These are phyloP conservation scores for Lactifluus piperatus DNA, from an alignment of 768 basidiomycete genomes.

Conservation along the genomic window DNA sequence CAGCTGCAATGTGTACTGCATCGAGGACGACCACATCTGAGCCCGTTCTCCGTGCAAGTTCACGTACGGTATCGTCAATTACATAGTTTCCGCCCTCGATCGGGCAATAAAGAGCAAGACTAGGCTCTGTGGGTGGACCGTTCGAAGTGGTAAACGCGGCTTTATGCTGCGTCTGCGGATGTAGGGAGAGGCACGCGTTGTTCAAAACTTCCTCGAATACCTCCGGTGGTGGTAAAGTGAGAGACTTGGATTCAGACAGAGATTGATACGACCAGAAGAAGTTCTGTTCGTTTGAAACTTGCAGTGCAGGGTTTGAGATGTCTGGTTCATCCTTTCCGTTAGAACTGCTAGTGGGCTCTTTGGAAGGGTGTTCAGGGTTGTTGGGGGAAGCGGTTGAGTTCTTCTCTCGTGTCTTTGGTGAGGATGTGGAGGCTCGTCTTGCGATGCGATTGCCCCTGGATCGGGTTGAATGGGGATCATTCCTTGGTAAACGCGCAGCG, in stretches of 20 bases:
- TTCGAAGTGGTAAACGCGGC: constrained; percentile 49
- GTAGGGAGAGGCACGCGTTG: constrained; percentile 67
- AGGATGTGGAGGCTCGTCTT: constrained; percentile 31
- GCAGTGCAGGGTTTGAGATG: constrained; percentile 29
- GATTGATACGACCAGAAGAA: constrained; percentile 58
- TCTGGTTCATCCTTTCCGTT: constrained; percentile 20
- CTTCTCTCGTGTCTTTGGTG: constrained; percentile 17
- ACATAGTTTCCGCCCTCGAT: constrained; percentile 83
- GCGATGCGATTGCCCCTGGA: constrained; percentile 21
- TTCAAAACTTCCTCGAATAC: constrained; percentile 69
- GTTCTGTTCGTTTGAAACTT: constrained; percentile 43
- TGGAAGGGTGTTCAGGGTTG: neutral
- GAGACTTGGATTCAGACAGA: constrained; percentile 26
- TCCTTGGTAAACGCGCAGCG: constrained; percentile 27
- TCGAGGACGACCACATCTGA: constrained; percentile 84
- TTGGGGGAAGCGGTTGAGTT: constrained; percentile 14
- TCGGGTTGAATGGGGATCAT: constrained; percentile 21
- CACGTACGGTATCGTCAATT: constrained; percentile 68
- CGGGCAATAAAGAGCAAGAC: constrained; percentile 80
- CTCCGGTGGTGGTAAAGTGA: constrained; percentile 57
- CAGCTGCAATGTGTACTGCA: constrained; percentile 74
- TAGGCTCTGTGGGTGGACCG: constrained; percentile 61
- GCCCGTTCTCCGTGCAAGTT: constrained; percentile 61
- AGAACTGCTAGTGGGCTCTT: constrained; percentile 12
- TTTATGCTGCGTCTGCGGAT: constrained; percentile 73